A percentile compares a stretch with the other conserved stretches of the same genome.
Conservation (phyloP, 192 early-diverging fungal genomes). For the Umbelopsis sp. region DNA sequence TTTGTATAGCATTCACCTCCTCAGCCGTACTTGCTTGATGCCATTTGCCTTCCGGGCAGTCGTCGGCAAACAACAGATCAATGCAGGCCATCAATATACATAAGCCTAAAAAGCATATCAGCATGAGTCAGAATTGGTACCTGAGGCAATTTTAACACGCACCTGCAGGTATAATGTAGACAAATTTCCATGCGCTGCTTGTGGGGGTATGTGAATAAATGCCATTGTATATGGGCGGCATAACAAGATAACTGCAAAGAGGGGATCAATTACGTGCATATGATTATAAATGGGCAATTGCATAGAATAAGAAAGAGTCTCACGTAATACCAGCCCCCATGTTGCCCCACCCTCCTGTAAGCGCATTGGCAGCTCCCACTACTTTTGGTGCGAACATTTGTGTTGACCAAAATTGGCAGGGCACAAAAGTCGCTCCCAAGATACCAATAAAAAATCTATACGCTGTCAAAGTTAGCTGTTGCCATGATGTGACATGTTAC, state of each 20-base stretch:
- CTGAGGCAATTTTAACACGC: background rate
- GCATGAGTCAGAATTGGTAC: background rate
- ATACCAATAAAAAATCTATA: constrained; percentile 42
- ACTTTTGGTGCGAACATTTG: constrained; percentile 56
- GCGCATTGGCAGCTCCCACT: constrained; percentile 70
- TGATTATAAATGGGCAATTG: background rate
- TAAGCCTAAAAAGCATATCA: constrained; percentile 22
- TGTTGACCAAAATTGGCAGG: constrained; percentile 74
- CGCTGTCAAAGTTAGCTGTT: background rate
- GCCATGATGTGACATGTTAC: background rate
- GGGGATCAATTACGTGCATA: background rate
- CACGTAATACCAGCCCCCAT: constrained; percentile 64
- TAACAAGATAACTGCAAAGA: constrained; percentile 46
- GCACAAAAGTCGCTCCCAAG: constrained; percentile 67
- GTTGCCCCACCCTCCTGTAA: constrained; percentile 73
- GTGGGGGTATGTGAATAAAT: constrained; percentile 32
- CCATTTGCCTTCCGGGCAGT: constrained; percentile 46
- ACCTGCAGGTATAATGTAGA: constrained; percentile 41
- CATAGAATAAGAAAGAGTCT: background rate
- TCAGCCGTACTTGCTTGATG: background rate
- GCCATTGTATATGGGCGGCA: constrained; percentile 55
- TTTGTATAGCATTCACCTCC: background rate
- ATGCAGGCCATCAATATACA: constrained; percentile 35
- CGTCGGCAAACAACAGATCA: constrained; percentile 45
- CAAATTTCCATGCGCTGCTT: constrained; percentile 53